These are phyloP conservation scores for Microbotryum intermedium DNA, from an alignment of 1,284 basidiomycete species.

Conservation along the genomic window DNA sequence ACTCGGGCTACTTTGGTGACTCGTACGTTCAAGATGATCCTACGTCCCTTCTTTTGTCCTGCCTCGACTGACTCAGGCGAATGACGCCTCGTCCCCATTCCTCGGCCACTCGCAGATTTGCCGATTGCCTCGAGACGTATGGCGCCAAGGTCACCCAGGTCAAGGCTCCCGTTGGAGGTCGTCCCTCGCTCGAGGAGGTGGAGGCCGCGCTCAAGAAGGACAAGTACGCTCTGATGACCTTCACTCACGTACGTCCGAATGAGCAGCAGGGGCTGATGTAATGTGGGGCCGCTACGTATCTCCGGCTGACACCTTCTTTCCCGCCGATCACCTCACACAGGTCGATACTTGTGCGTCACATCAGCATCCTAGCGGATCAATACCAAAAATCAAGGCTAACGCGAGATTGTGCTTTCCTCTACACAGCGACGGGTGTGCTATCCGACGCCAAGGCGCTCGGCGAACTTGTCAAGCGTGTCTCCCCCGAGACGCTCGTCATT, in stretches of 20 bases:
- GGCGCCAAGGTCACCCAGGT: slow-evolving; percentile 84
- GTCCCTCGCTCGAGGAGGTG: slow-evolving; percentile 56
- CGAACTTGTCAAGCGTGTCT: slow-evolving; percentile 63
- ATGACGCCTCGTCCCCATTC: too few relatives aligned
- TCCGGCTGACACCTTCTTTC: too few relatives aligned
- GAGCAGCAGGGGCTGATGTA: too few relatives aligned
- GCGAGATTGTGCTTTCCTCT: not conserved
- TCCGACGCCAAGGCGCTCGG: slow-evolving; percentile 74
- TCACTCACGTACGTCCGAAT: slow-evolving; percentile 66
- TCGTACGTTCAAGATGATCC: slow-evolving; percentile 49
- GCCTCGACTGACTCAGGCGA: not conserved
- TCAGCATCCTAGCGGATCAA: not conserved
- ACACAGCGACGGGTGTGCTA: slow-evolving; percentile 56
- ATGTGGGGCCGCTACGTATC: too few relatives aligned
- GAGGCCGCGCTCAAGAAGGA: slow-evolving; percentile 65
- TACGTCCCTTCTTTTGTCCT: not conserved
- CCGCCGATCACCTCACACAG: too few relatives aligned
- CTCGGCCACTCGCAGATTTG: slow-evolving; percentile 11
- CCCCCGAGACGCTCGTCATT: slow-evolving; percentile 76
- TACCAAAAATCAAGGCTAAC: not conserved
- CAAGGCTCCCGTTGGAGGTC: slow-evolving; percentile 70
- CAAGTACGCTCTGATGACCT: slow-evolving; percentile 80
- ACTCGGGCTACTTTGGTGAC: slow-evolving; percentile 80
- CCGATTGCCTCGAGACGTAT: slow-evolving; percentile 63
- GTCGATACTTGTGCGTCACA: slow-evolving; percentile 32